phyloP scores from a whole-genome alignment of 306 rosid genomes.

The Cajanus cajan region DNA sequence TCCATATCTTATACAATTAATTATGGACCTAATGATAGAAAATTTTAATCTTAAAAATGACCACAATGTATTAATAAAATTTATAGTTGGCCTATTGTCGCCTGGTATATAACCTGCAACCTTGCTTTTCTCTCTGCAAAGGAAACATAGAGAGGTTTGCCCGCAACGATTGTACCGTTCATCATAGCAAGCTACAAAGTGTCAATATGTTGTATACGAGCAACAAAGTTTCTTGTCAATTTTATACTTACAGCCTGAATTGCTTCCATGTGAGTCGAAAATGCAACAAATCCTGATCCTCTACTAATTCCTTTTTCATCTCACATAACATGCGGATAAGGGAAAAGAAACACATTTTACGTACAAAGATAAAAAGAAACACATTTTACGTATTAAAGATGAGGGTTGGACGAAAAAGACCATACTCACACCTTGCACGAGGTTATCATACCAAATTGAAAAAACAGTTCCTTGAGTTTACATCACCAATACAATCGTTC shows the following conservation, averaged over 20 bases:
- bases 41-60: not conserved
- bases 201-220: not conserved
- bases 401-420: not conserved
- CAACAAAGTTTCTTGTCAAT: not conserved
- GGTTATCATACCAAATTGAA: conserved; percentile 39
- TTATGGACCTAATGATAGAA: not conserved
- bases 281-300: conserved; percentile 57
- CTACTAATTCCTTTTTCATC: conserved; percentile 42
- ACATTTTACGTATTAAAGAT: not conserved
- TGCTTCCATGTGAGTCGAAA: conserved; percentile 48
- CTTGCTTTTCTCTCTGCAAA: conserved; percentile 52
- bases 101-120: conserved; percentile 46
- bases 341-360: too few relatives aligned
- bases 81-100: too few relatives aligned
- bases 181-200: conserved; percentile 42
- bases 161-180: conserved; percentile 44
- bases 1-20: not conserved
- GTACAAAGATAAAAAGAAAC: too few relatives aligned
- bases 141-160: conserved; percentile 59
- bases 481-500: conserved; percentile 50
- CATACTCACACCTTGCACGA: conserved; percentile 46
- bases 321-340: conserved; percentile 41
- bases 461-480: conserved; percentile 41
- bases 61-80: too few relatives aligned
- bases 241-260: conserved; percentile 46